Conservation (phyloP, 352 stramenopile genomes). For the Globisporangium spiculum region DNA sequence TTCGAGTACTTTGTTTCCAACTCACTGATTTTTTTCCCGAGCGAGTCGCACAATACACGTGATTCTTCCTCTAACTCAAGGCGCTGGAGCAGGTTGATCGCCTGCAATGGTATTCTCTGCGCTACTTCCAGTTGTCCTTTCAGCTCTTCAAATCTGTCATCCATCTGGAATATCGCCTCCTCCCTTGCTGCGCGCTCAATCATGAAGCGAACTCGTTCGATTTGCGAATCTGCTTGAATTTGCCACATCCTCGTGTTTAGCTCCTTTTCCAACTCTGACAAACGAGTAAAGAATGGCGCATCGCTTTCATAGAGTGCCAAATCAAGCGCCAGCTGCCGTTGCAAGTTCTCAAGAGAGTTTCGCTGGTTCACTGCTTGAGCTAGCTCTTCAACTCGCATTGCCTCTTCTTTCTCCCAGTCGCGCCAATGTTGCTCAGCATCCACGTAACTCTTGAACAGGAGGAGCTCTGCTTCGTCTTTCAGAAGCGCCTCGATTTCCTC, state of each 20-base stretch:
- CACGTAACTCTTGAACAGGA: slow-evolving; percentile 37
- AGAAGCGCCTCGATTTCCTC: slow-evolving; percentile 22
- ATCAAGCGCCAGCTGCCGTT: slow-evolving; percentile 42
- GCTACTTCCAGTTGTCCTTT: slow-evolving; percentile 41
- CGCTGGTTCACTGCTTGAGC: slow-evolving; percentile 25
- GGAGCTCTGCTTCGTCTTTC: slow-evolving; percentile 49
- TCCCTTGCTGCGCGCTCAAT: slow-evolving; percentile 57
- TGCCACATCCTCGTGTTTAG: slow-evolving; percentile 47
- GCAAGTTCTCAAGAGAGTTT: slow-evolving; percentile 20
- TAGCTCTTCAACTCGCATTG: slow-evolving; percentile 37
- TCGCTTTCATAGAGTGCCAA: slow-evolving; percentile 47
- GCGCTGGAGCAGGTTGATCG: slow-evolving; percentile 48
- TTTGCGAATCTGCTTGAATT: slow-evolving; percentile 50
- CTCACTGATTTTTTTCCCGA: slow-evolving; percentile 23
- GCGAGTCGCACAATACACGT: slow-evolving; percentile 13
- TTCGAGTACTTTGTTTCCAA: slow-evolving; percentile 18
- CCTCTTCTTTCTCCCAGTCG: slow-evolving; percentile 47
- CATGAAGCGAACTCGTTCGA: slow-evolving; percentile 55
- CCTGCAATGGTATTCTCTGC: slow-evolving; percentile 42
- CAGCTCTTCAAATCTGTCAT: slow-evolving; percentile 44
- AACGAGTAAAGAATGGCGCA: slow-evolving; percentile 39
- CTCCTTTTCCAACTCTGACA: slow-evolving; percentile 44
- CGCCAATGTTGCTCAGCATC: slow-evolving; percentile 43
- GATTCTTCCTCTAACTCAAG: slow-evolving; percentile 38
- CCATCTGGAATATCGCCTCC: slow-evolving; percentile 55